Base-by-base conservation (phyloP, 164 flowering plant genomes). In the Protea cynaroides region DNA sequence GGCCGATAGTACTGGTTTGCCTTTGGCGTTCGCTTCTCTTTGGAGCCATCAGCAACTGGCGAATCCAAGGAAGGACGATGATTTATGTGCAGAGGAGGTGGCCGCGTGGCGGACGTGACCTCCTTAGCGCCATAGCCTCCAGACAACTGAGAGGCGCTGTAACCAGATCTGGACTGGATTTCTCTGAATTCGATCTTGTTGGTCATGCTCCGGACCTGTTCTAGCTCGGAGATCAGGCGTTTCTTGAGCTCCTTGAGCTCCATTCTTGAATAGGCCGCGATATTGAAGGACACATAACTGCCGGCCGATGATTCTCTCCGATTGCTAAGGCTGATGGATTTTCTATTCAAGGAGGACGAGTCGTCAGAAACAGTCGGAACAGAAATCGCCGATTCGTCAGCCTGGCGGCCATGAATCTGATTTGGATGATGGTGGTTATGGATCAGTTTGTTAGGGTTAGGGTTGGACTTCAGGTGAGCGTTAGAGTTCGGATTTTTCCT, bases 171-270 rank as follows among this genome's bases (percentile, higher is more conserved):
- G 58, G 63, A 57, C 40, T 55, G 72, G 18, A 73, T 53, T 25
- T 77, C 82, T 4, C 81, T 75, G 1, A 85, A 69, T 9, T 87
- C 88, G 66, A 92, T 80, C 37, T 83, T 83, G 18, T 67, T 72
- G 19, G 51, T 66, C 49, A 88, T 56, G 19, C 44, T 64, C 17
- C 91, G 82, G 58, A 89, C 75, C 74, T 79, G 81, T 3, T 86
- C 81, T 0, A 89, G 83, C 80, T 89, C 96, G 8, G 65, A 55
- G 1, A 65, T 47, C 14, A 89, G 61, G 3, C 83, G 83, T 13
- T 62, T 74, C 75, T 79, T 82, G 1, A 89, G 84, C 59, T 83
- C 85, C 15, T 58, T 63, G 36, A 83, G 69, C 74, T 87, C 84
- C 8, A 64, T 72, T 66, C 64, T 77, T 23, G 91, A 68, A 54